Evolutionary conservation across 2,329 filamentous ascomycete species (phyloP), one percentile per base, ranked within the genome.

Genomic region (Dactylellina haptotyla): DNA sequence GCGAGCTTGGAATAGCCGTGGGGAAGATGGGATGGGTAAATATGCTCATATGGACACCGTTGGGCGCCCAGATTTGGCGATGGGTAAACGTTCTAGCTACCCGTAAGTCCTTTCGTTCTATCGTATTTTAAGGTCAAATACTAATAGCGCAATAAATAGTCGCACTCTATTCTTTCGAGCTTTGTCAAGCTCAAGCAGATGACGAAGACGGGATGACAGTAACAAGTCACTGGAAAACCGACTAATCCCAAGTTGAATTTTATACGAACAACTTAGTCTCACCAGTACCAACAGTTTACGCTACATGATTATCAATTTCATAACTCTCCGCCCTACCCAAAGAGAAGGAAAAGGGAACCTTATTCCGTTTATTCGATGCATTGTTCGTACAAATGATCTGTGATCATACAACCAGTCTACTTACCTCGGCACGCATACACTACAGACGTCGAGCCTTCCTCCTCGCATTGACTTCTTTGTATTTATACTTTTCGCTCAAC

Each of bases 81-180:
- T 98, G 95, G 95, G 87, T 95, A 77, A 99, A 99, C 77, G 85
- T 98, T 43, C 91, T 89, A 4, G 88, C 89, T 54, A 97, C 93
- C 0, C 96, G 77, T 77, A 73, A 50, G 76, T 75, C 48, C 18
- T 37, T 20, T 23, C 45, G 1, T 16, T 23, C 8, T 25, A 20
- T 54, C 3, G 5, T n/a, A 50, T 16, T 61, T 30, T 28, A 2
- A 4, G 3, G 23, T 43, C 12, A 25, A 30, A 41, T 34, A 66
- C 41, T 71, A 43, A 54, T 61, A 18, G n/a, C 37, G 18, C n/a
- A 37, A 43, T 34, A 1, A 37, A 4, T 51, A 77, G 76, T 98
- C 90, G 86, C 86, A 4, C 83, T 98, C 14, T 99, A 99, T 80
- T 90, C 92, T 2, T 85, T 98, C 45, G 95, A 99, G 82, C 83